Evolutionary conservation across 2,329 filamentous ascomycete species (phyloP).

Genomic region (Fusarium equiseti): DNA sequence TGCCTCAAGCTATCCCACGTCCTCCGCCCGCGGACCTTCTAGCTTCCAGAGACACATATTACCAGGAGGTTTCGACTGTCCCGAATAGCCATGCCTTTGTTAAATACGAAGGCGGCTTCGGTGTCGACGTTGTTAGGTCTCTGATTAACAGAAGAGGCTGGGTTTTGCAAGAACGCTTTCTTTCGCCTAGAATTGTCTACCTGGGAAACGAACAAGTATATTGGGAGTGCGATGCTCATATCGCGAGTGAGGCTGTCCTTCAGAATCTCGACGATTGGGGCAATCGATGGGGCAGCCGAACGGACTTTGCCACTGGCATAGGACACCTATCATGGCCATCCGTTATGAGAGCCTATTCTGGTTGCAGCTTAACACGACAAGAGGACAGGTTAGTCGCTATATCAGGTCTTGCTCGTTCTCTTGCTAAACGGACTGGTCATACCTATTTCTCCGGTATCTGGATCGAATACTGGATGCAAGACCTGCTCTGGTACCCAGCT

Average conservation of each 20-base stretch:
- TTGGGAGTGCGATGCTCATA: background rate
- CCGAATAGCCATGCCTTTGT: background rate
- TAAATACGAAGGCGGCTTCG: rapidly evolving
- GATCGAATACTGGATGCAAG: background rate
- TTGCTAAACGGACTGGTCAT: rapidly evolving
- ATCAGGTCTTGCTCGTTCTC: background rate
- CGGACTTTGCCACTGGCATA: background rate
- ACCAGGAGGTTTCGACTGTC: rapidly evolving
- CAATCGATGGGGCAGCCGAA: too few species aligned
- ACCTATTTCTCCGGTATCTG: background rate
- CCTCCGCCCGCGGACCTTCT: rapidly evolving
- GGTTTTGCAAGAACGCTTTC: background rate
- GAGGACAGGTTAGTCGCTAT: background rate
- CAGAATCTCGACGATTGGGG: rapidly evolving
- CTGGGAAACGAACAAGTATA: background rate
- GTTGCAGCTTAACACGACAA: background rate
- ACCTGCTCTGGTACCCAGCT: background rate
- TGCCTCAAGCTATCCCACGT: background rate
- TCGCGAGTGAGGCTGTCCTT: rapidly evolving
- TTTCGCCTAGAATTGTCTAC: background rate
- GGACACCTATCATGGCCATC: rapidly evolving
- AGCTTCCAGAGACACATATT: rapidly evolving
- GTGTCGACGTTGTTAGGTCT: rapidly evolving
- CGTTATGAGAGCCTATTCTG: background rate
- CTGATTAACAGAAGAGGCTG: background rate